Evolutionary conservation across 2,329 filamentous ascomycete genomes (phyloP), one percentile per base, ranked within the genome.

Genomic region (Pestalotiopsis sp.): DNA sequence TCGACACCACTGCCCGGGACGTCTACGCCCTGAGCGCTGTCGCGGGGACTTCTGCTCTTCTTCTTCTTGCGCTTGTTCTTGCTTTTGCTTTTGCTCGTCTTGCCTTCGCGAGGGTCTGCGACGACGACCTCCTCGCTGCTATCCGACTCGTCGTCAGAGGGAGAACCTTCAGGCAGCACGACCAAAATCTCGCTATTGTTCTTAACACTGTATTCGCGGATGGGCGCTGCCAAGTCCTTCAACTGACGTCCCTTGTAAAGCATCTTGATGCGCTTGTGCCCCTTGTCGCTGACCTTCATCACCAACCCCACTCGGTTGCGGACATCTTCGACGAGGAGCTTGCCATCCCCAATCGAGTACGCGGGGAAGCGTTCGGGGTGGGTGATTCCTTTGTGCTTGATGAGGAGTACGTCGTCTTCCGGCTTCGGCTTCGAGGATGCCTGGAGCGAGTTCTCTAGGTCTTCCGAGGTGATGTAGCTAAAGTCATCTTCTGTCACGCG

Each of bases 381-480:
- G 61, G 87, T 89, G 67, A 88, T 82, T 67, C 87, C 87, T 77
- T 90, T 89, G 79, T 91, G 86, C 80, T 91, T 92, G 79, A 94
- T 87, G 49, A 92, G 79, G 38, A 95, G 81, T 12, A 93, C 84
- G 75, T 95, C 92, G 70, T 92, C 92, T 71, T 92, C 90, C 76
- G 73, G 81, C 72, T 78, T 68, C 14, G 70, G 59, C 17, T 65
- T 81, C 71, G 78, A 73, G 72, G 75, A 79, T 75, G 70, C 72
- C 77, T 70, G 76, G 77, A 76, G 79, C 78, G 72, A 77, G 45
- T 83, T 80, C 70, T 88, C 85, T 52, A 94, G 79, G 75, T 95
- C 92, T 75, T 93, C 89, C 36, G 90, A 90, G n/a, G 92, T 94
- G 77, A 95, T 94, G 83, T 95, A 95, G 77, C 89, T 91, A 79